phyloP scores from a whole-genome alignment of 2,329 filamentous ascomycete species.

The Alternaria viburni region DNA sequence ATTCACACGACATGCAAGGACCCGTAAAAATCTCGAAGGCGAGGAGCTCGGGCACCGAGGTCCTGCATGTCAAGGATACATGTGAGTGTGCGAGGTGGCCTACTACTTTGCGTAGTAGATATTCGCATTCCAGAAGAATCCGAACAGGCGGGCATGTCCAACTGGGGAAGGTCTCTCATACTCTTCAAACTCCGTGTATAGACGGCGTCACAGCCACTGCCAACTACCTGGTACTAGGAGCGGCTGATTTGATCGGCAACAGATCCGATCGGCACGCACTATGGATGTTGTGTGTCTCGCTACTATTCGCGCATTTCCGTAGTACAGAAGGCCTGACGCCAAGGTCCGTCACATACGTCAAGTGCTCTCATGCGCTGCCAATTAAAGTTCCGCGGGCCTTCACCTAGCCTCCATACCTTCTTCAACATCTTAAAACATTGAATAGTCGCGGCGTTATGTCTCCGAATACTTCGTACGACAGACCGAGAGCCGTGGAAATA shows the following conservation, averaged over 20 bases:
- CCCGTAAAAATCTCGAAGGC: background rate
- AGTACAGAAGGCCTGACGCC: background rate
- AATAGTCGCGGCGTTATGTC: background rate
- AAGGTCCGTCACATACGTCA: background rate
- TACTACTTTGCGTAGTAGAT: background rate
- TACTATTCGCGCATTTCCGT: background rate
- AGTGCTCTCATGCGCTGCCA: background rate
- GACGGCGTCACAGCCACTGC: background rate
- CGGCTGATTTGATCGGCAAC: background rate
- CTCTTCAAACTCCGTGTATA: background rate
- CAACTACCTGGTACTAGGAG: background rate
- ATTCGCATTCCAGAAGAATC: background rate
- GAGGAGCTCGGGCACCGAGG: background rate
- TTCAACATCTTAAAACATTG: background rate
- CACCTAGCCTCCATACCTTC: background rate
- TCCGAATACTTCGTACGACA: background rate
- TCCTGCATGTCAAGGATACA: background rate
- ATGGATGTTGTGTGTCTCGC: background rate
- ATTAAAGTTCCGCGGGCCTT: background rate
- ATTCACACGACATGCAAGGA: background rate
- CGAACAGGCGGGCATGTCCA: background rate
- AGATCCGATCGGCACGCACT: background rate
- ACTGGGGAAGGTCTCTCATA: background rate
- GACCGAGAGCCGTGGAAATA: background rate
- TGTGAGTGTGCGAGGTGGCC: background rate